Evolutionary conservation across 768 basidiomycete species (phyloP).

Genomic region (Agaricus subrufescens): DNA sequence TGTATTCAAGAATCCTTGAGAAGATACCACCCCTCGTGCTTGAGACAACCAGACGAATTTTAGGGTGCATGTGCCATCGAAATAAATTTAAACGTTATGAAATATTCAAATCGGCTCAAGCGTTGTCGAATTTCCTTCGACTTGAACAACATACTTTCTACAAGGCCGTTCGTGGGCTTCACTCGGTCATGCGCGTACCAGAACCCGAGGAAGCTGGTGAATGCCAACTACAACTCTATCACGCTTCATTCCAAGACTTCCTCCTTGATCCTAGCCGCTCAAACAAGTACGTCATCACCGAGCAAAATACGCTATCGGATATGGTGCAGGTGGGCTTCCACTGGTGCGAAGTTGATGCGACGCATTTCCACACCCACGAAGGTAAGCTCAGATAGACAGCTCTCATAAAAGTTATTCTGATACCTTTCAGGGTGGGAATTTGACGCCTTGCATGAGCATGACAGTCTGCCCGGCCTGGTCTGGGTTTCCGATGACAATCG

Average conservation of each 20-base stretch:
- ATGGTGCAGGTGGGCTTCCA: background rate
- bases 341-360: background rate
- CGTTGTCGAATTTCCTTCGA: background rate
- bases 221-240: background rate
- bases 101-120: background rate
- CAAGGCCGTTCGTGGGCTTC: background rate
- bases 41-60: too few relatives aligned
- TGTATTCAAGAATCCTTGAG: too few relatives aligned
- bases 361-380: background rate
- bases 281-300: background rate
- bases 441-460: background rate
- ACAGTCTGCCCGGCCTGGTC: background rate
- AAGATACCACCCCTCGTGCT: too few relatives aligned
- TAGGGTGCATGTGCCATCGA: background rate
- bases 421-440: background rate
- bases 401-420: background rate
- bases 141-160: background rate
- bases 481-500: background rate
- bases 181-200: background rate
- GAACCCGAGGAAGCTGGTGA: background rate
- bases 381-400: background rate
- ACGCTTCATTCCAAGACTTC: constrained; percentile 2
- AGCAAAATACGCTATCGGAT: background rate
- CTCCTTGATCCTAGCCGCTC: background rate
- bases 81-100: background rate